Percentiles rank a stretch among this genome's conserved stretches.
Evolutionary conservation across 495 filamentous ascomycete species (phyloP).

Genomic region (Penicillium lividum): DNA sequence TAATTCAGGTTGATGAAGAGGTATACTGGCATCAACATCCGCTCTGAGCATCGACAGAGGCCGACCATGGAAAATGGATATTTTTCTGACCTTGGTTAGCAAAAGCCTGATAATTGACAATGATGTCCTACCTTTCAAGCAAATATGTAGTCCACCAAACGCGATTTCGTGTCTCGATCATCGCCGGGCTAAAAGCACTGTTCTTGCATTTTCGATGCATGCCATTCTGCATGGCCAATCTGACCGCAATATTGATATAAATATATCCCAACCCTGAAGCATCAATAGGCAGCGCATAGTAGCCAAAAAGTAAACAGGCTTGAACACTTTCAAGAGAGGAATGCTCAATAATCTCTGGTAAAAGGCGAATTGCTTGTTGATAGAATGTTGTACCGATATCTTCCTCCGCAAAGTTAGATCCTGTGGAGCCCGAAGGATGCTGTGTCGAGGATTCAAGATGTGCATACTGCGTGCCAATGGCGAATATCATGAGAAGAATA

Average conservation of each 20-base stretch:
- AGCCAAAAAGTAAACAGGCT: conserved; percentile 38
- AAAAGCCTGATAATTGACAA: neutral
- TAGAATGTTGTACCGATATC: conserved; percentile 43
- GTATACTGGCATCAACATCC: conserved; percentile 37
- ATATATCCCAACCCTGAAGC: conserved; percentile 40
- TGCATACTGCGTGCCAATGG: conserved; percentile 47
- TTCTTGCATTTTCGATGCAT: conserved; percentile 40
- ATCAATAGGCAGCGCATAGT: conserved; percentile 40
- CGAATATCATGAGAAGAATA: conserved; percentile 38
- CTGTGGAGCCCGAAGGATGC: neutral
- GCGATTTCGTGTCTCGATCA: conserved; percentile 38
- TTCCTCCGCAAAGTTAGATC: conserved; percentile 34
- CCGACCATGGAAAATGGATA: conserved; percentile 39
- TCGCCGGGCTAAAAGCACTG: conserved; percentile 24
- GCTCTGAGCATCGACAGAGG: conserved; percentile 32
- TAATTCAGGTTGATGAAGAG: conserved; percentile 19
- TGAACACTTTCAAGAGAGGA: conserved; percentile 45
- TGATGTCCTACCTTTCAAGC: conserved; percentile 31
- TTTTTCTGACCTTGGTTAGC: conserved; percentile 15
- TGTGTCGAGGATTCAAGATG: conserved; percentile 32
- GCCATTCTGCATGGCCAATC: conserved; percentile 45
- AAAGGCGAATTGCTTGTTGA: conserved; percentile 35
- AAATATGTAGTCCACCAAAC: conserved; percentile 44
- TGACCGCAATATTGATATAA: conserved; percentile 37
- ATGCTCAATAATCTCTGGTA: conserved; percentile 44